A percentile compares a stretch with the other conserved stretches of the same genome.
Evolutionary conservation across 2,329 filamentous ascomycete genomes (phyloP).

Genomic region (Monascus ruber): DNA sequence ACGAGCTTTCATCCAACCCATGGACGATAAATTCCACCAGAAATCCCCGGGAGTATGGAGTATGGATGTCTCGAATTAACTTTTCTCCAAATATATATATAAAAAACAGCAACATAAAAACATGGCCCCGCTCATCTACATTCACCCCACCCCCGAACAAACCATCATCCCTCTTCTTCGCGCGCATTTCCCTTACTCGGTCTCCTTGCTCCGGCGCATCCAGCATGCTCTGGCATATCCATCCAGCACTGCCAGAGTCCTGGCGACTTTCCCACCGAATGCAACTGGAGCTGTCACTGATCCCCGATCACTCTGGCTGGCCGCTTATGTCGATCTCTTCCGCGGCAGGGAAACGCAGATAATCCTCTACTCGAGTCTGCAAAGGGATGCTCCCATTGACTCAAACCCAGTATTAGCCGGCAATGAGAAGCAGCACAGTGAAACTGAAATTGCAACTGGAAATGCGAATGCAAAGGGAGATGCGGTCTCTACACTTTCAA

Average conservation of each 20-base stretch:
- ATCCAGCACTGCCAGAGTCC: conserved; percentile 19
- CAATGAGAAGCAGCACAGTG: background rate
- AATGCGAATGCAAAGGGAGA: background rate
- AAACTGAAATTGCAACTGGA: background rate
- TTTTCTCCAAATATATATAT: background rate
- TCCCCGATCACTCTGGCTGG: conserved; percentile 23
- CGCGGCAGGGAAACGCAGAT: conserved; percentile 30
- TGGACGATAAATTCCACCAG: no score
- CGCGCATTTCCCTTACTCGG: conserved; percentile 26
- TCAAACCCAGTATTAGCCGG: no score
- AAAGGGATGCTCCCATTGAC: conserved; percentile 7
- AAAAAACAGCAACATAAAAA: background rate
- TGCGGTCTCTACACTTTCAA: conserved; percentile 7
- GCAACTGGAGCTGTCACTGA: conserved; percentile 1
- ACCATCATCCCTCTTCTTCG: conserved; percentile 17
- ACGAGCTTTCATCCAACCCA: no score
- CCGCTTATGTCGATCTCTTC: conserved; percentile 29
- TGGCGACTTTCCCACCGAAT: conserved; percentile 21
- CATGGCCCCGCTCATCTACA: conserved; percentile 4
- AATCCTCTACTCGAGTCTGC: conserved; percentile 30
- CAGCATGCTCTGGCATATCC: conserved; percentile 25
- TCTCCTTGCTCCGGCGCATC: conserved; percentile 27
- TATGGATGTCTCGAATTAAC: background rate
- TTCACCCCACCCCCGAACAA: conserved; percentile 2
- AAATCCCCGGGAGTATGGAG: no score